phyloP scores from a whole-genome alignment of 257 asterid genomes.

The Solanum pennellii region DNA sequence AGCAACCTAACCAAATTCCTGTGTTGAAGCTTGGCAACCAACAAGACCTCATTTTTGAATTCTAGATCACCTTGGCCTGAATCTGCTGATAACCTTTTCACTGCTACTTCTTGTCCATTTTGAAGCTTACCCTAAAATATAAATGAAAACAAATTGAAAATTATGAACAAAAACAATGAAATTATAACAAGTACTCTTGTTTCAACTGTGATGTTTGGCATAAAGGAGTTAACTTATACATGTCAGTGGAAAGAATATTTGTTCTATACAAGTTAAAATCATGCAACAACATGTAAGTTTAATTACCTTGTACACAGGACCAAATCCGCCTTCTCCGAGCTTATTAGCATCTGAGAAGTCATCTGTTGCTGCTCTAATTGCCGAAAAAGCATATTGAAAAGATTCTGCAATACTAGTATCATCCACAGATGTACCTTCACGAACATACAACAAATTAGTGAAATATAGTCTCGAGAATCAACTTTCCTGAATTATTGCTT shows the following conservation, averaged over 20 bases:
- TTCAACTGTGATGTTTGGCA: not conserved
- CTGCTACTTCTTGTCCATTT: constrained; percentile 16
- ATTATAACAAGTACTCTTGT: not conserved
- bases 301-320: constrained; percentile 18
- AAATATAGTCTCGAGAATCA: not conserved
- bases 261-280: not conserved
- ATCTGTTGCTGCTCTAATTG: constrained; percentile 3
- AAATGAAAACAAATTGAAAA: not conserved
- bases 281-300: not conserved
- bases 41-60: not conserved
- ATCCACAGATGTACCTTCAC: not conserved
- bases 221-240: not conserved
- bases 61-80: constrained; percentile 7
- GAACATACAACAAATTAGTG: not conserved
- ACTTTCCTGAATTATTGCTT: not conserved
- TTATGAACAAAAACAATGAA: not conserved
- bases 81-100: constrained; percentile 11
- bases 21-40: not conserved
- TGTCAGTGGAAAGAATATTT: not conserved
- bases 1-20: not conserved
- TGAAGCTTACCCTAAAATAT: constrained; percentile 9
- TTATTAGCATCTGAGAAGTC: constrained; percentile 13
- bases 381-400: constrained; percentile 7
- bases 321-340: constrained; percentile 14
- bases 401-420: constrained; percentile 6